Base-by-base conservation (phyloP, 2,329 filamentous ascomycete genomes). In the Penicillium capsulatum region DNA sequence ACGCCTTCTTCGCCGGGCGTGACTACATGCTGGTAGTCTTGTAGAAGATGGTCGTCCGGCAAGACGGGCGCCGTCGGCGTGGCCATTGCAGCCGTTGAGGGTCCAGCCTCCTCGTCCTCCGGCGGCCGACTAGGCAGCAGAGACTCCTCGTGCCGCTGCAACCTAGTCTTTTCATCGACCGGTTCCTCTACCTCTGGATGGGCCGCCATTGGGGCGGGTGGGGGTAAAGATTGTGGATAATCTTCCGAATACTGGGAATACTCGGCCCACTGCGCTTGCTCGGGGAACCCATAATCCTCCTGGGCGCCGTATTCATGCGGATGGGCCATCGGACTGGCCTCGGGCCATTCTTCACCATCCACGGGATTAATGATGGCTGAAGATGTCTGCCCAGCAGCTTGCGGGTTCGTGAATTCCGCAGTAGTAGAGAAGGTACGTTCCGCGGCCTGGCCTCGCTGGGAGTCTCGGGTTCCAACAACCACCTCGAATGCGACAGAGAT, bases 401-500 rank as follows among this genome's bases (percentile, higher is more conserved):
- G 47, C 17, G 50, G 58, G 49, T 35, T 56, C 43, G 38, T 60
- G 40, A 49, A 55, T 22, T 65, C 60, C 30, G 63, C 60, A 34
- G 45, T 48, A n/a, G 44, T 35, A 43, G 49, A 61, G 17, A 39
- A 44, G 19, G 34, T 60, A 41, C 53, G 60, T 43, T 64, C 65
- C 32, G 57, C 61, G 41, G 70, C 72, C 41, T 74, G 73, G 42
- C 69, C 59, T 49, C 76, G 66, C 44, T 76, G 77, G 52, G 81
- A 91, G 62, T 98, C 90, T 24, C 77, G 77, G 0, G 89, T 95
- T 1, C 92, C 92, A 14, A 97, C 81, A 1, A 94, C 73, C 10
- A 95, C 78, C 61, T 96, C 89, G 54, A 96, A 91, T 0, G 84
- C 75, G 38, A 89, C 86, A 1, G 83, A 84, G 15, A 96, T 83